Base-by-base conservation (phyloP, 768 basidiomycete species). In the Leccinum barrowsii region DNA sequence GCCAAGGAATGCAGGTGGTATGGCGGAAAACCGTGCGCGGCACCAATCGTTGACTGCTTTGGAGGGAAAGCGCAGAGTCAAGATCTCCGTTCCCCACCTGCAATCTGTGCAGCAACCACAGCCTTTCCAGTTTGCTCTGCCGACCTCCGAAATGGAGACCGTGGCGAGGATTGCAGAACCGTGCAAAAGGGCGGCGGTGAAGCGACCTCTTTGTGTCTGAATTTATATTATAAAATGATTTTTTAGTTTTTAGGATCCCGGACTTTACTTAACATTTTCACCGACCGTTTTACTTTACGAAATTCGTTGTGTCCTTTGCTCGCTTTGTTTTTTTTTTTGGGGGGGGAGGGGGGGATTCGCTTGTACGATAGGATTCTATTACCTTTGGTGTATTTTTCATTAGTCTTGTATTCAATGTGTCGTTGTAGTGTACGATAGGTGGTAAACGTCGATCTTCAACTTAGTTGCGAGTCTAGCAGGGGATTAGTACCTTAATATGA, bases 31-130 rank as follows among this genome's bases (percentile, higher is more conserved):
- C 10, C 67, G 72, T 21, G 56, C 34, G n/a, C 66, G 72, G 21
- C 67, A 67, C 50, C 67, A 44, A 42, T 73, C 72, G 8, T 54
- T 71, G 46, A 63, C 59, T 19, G 58, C 53, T 5, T 57, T 68
- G 56, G 66, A 65, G 50, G 63, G 63, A 10, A 59, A 51, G 50
- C 64, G 58, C 35, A 65, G 60, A 37, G 37, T 66, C 17, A 67
- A 62, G 59, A 63, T 70, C 13, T 58, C 59, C 17, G 46, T 68
- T 50, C 63, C 68, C 1, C 56, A 66, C 37, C 44, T 34, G 34
- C 60, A 37, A 21, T 42, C 46, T 3, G 26, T n/a, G 1, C 26
- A 28, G 26, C 26, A 28, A 28, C 26, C 26, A 28, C 26, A 28
- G 26, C 49, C 49, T 0, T 37, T 54, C 28, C 22, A 21, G 6